Evolutionary conservation across 1,284 basidiomycete genomes (phyloP), one percentile per base, ranked within the genome.

Genomic region (Marasmius sp.): DNA sequence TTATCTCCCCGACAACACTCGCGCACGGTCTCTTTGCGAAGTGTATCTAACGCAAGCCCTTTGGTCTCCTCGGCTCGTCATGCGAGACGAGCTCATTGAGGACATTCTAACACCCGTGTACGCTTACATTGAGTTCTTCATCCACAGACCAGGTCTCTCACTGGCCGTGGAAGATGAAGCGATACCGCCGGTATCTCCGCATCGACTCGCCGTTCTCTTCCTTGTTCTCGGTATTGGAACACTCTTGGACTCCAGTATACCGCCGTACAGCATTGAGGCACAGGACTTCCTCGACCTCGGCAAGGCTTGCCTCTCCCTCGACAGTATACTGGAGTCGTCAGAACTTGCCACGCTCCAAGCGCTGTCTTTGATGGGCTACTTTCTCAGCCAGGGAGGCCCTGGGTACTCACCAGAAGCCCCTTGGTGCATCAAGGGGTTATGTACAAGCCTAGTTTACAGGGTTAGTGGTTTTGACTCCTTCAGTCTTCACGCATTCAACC

Each of bases 221-320:
- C 80, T 85, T 63, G 71, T 84, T 5, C 77, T 86, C 43, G 82
- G 84, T 6, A 70, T 85, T 1, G 85, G 84, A 2, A 79, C 83
- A 6, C 69, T 86, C 10, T 72, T 84, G 0, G 85, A 87, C 65
- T 67, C 85, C 36, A 76, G 75, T 6, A 70, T 81, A 1, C 71
- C 77, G 2, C 47, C 50, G 50, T 57, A 61, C 47, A 56, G 38
- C 34, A 41, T 41, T 11, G 53, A 61, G 22, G 59, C 59, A 22
- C 53, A 56, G n/a, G 38, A 48, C 20, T 49, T 45, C 43, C 56
- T 45, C 27, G 78, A 81, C 38, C 70, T 85, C 4, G 85, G 81
- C 5, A 71, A 79, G 6, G 78, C 82, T 1, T 79, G 83, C 10
- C 65, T 61, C n/a, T 61, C 59, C 14, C 45, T 56, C 7, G 39